Percentiles rank a stretch among this genome's conserved stretches.
Evolutionary conservation across 495 filamentous ascomycete species (phyloP).

Genomic region (Daldinia grandis): DNA sequence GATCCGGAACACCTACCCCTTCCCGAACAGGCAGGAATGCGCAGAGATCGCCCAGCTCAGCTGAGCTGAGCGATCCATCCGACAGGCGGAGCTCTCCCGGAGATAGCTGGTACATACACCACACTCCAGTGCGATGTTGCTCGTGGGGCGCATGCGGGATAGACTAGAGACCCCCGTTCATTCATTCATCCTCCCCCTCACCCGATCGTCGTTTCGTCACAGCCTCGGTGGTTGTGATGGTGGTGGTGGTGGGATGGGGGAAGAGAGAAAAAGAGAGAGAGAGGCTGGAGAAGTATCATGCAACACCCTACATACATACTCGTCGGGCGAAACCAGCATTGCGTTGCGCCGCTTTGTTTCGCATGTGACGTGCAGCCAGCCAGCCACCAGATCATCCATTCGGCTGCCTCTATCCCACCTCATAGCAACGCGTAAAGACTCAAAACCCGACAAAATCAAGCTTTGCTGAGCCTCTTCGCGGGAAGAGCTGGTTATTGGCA

Average conservation of each 20-base stretch:
- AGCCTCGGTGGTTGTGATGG: background rate
- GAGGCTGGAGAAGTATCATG: background rate
- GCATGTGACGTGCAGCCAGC: background rate
- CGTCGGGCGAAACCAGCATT: background rate
- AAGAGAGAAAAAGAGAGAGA: background rate
- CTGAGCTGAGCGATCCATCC: background rate
- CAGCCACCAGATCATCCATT: background rate
- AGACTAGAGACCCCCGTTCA: background rate
- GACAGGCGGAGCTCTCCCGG: background rate
- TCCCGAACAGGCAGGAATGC: constrained; percentile 1
- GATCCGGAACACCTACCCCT: background rate
- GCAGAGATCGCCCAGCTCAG: background rate
- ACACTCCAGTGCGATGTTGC: background rate
- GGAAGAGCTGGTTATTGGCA: background rate
- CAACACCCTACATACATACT: background rate
- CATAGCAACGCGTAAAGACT: too few species aligned
- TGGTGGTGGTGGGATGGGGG: background rate
- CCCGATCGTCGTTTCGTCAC: background rate
- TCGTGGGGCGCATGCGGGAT: background rate
- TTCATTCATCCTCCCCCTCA: background rate
- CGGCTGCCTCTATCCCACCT: too few species aligned
- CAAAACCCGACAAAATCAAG: too few species aligned
- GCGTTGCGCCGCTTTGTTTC: background rate
- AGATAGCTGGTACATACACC: background rate
- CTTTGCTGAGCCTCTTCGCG: background rate